phyloP scores from a whole-genome alignment of 2,329 filamentous ascomycete species.

The Furcasterigmium furcatum region DNA sequence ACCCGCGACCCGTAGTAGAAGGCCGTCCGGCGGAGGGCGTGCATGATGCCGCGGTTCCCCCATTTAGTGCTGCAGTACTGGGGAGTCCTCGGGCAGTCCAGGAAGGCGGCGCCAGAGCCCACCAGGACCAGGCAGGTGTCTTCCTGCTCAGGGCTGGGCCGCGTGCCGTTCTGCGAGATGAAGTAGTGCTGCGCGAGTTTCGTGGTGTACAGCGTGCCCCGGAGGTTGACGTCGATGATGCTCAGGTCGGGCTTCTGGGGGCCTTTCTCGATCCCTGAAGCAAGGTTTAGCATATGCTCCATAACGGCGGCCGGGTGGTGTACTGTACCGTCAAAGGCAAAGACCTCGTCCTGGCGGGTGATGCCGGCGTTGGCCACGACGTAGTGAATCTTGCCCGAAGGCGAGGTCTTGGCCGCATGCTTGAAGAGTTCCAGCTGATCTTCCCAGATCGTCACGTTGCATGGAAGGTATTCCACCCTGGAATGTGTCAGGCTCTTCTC shows the following conservation, averaged over 20 bases:
- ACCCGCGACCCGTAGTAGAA: slow-evolving; percentile 28
- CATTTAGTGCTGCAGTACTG: slow-evolving; percentile 41
- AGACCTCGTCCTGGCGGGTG: slow-evolving; percentile 23
- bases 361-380: slow-evolving; percentile 47
- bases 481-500: neutral
- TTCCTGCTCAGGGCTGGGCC: slow-evolving; percentile 28
- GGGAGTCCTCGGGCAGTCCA: slow-evolving; percentile 38
- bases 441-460: slow-evolving; percentile 39
- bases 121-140: slow-evolving; percentile 47
- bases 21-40: slow-evolving; percentile 32
- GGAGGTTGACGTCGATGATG: slow-evolving; percentile 35
- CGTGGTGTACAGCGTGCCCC: slow-evolving; percentile 39
- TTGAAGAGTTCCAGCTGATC: slow-evolving; percentile 38
- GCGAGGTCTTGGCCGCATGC: slow-evolving; percentile 29
- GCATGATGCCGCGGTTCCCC: slow-evolving; percentile 39
- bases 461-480: slow-evolving; percentile 29
- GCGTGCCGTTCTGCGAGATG: slow-evolving; percentile 25
- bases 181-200: slow-evolving; percentile 45
- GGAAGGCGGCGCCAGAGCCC: slow-evolving; percentile 41
- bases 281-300: no score
- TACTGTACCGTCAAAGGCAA: slow-evolving; percentile 10
- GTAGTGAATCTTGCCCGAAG: slow-evolving; percentile 35
- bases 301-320: no score
- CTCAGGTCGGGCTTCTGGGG: slow-evolving; percentile 38
- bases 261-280: no score